Base-by-base conservation (phyloP, 129 eudicot genomes). In the Chrysanthemum lavandulifolium region DNA sequence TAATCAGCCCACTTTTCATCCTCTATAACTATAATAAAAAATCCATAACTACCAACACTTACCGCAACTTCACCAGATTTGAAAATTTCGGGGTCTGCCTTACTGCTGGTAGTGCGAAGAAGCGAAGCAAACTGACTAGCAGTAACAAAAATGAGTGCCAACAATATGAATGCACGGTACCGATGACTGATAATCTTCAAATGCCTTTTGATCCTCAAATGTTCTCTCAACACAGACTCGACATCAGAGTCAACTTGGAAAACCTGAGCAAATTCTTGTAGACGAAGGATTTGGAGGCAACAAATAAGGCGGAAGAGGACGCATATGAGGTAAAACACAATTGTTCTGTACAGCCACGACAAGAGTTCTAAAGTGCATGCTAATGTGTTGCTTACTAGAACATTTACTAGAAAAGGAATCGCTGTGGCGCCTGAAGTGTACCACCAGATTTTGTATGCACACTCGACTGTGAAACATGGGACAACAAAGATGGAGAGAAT, bases 381-480 rank as follows among this genome's bases (percentile, higher is more conserved):
- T 19, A 92, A 88, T 5, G 86, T 53, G 68, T 87, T 86, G 63
- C 98, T 89, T 73, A 88, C 87, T 23, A 85, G 10, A 18, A 67
- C 87, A 61, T 89, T 83, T 12, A 90, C 96, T 63, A 92, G 65
- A 76, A 92, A 92, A n/a, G 98, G 95, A 66, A 92, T 87, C 13
- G 75, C 84, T 3, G 96, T 85, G 36, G 86, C 91, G 29, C 96
- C 98, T 0, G 98, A 92, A 69, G 72, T 66, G 81, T 92, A 92
- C 98, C 98, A 92, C 96, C 98, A 92, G 45, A 89, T 84, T 76
- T 89, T 92, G 78, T 92, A 89, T 40, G 92, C 92, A 67, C 86
- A 48, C 78, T 92, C 88, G 10, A 84, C 92, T 55, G 91, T 82
- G 69, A 92, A 92, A 75, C 98, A 92, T 27, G 98, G 98, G 11